Base-by-base conservation (phyloP, 805 yeast genomes). In the Lipomyces chichibuensis region DNA sequence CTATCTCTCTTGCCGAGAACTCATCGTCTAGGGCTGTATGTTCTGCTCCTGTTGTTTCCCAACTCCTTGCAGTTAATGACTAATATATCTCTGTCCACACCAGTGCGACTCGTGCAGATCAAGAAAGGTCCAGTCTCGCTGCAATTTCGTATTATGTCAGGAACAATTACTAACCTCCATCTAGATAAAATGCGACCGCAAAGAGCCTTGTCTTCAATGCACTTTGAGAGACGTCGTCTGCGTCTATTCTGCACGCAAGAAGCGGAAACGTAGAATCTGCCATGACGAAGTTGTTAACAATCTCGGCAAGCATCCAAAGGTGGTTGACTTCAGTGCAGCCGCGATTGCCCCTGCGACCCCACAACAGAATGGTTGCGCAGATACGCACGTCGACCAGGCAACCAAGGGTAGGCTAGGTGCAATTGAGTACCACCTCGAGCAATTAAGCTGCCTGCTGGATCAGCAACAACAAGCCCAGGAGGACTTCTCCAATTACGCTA, bases 71-170 rank as follows among this genome's bases (percentile, higher is more conserved):
- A 33, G 6, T 29, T 14, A 23, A 29, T 13, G 35, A 14, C 32
- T 35, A 17, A n/a, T 23, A 27, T 46, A 29, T 29, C 14, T 33
- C 17, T 29, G 20, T 39, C 7, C 49, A 14, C 54, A 11, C 14
- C 29, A 63, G 66, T 66, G 69, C 59, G 69, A 66, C 29, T 66
- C 69, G 14, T 66, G 69, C 33, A 61, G 69, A 11, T 55, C 69
- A 3, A 39, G 69, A n/a, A 66, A 66, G 56, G 62, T 46, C 23
- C 32, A 13, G 6, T 14, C 25, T 11, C 56, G 5, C 13, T 5
- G 20, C 5, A 5, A 14, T 17, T 52, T 14, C 9, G 23, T 17
- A 14, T 37, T 17, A 27, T 0, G 43, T 39, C 37, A 20, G 25
- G 27, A 23, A 14, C 17, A 37, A 23, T 37, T 20, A 14, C 27